Base-by-base conservation (phyloP, 2,329 filamentous ascomycete species). In the Aspergillus sp. region DNA sequence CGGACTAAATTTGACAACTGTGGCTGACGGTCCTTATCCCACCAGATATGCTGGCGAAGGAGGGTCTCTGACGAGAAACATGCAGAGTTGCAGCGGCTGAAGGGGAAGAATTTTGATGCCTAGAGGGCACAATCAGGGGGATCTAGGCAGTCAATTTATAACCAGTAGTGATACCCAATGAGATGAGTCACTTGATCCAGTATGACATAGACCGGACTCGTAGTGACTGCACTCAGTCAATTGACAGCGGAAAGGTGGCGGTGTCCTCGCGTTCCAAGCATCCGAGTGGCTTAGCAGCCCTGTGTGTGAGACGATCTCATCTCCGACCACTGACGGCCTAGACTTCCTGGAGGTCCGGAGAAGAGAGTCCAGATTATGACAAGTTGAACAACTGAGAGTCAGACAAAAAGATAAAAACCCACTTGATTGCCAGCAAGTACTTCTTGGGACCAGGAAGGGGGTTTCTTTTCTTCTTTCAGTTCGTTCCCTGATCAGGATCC, bases 31-130 rank as follows among this genome's bases (percentile, higher is more conserved):
- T 7, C 3, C 7, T 9, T 1, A 16, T 16, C 10, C 55, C 26
- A 16, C 20, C 18, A 58, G 52, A 58, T 29, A 58, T 58, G 57
- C 76, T 91, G 53, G 87, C 89, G 2, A 88, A 87, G 67, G 87
- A 91, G 22, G 57, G 52, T 6, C 57, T 58, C 18, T 58, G 50
- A 59, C 56, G 42, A 12, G 36, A 42, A 14, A 42, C 32, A 14
- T 36, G 31, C 11, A n/a, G n/a, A 29, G 7, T 26, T 54, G 39
- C 36, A 54, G 20, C 12, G 20, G 26, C 16, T 36, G 29, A n/a
- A 4, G n/a, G 7, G 2, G 32, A 36, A 39, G 20, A 56, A 56
- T 56, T 22, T 31, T 50, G 54, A 36, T 56, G 54, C 54, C 54
- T 56, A 56, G 54, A 22, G 22, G 22, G 22, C 22, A 22, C 22